phyloP scores from a whole-genome alignment of 768 basidiomycete genomes.

The Rhodotorula taiwanensis region DNA sequence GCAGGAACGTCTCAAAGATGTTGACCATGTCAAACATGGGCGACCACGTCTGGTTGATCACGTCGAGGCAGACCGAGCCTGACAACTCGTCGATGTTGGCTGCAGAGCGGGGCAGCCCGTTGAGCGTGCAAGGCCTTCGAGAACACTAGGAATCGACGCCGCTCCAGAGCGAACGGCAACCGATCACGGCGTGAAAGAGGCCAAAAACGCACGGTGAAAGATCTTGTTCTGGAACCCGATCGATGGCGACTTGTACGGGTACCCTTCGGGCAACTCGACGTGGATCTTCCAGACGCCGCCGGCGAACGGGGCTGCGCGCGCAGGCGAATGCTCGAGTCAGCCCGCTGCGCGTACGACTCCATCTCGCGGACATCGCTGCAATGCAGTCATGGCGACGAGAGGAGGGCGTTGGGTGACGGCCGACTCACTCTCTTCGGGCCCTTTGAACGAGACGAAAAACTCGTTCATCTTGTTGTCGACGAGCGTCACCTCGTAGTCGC shows the following conservation, averaged over 20 bases:
- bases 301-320: conserved; percentile 75
- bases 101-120: neutral
- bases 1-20: conserved; percentile 96
- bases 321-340: neutral
- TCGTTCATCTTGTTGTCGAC: conserved; percentile 99
- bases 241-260: conserved; percentile 96
- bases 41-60: conserved; percentile 99
- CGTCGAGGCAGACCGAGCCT: conserved; percentile 95
- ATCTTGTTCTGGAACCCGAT: conserved; percentile 99
- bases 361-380: no score
- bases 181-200: neutral
- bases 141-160: neutral
- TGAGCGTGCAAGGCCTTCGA: no score
- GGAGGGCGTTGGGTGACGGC: neutral
- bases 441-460: conserved; percentile 93
- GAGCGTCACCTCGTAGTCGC: conserved; percentile 93
- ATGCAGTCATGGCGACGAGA: no score
- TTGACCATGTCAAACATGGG: conserved; percentile 99
- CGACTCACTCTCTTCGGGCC: conserved; percentile 81
- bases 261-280: conserved; percentile 95
- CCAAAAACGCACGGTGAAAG: conserved; percentile 37
- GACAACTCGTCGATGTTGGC: conserved; percentile 96
- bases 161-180: neutral
- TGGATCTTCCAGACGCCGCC: conserved; percentile 99
- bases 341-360: no score